Conservation (phyloP, 768 basidiomycete genomes). For the Mycena amicta region DNA sequence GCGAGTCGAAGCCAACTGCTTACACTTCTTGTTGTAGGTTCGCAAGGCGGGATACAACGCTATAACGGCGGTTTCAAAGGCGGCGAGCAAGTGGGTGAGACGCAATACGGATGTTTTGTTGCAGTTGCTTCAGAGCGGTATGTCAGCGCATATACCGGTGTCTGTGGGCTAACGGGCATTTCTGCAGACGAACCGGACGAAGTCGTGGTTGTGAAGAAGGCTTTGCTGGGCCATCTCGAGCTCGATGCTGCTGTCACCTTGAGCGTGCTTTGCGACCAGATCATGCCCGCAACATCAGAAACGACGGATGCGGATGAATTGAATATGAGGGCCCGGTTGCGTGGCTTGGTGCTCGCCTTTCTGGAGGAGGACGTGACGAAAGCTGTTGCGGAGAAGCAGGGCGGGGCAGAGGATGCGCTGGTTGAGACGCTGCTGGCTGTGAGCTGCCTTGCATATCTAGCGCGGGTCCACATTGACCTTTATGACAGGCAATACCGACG, state of each 20-base stretch:
- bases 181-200: conserved; percentile 65
- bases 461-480: not conserved
- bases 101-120: conserved; percentile 75
- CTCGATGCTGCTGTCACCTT: conserved; percentile 63
- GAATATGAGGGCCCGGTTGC: conserved; percentile 56
- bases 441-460: conserved; percentile 18
- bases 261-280: conserved; percentile 70
- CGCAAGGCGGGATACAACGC: conserved; percentile 71
- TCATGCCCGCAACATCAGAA: conserved; percentile 51
- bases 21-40: conserved; percentile 44
- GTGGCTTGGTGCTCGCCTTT: conserved; percentile 62
- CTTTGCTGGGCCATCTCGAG: conserved; percentile 63
- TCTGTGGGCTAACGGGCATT: conserved; percentile 2
- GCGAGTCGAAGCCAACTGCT: not conserved
- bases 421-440: conserved; percentile 55
- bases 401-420: conserved; percentile 49
- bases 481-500: conserved; percentile 52
- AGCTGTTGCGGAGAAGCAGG: conserved; percentile 47
- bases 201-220: conserved; percentile 59
- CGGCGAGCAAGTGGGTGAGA: conserved; percentile 61
- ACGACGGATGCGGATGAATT: conserved; percentile 58
- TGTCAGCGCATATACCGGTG: conserved; percentile 28
- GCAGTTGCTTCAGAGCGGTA: conserved; percentile 76
- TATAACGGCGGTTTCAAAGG: conserved; percentile 49
- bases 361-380: conserved; percentile 53